phyloP scores from a whole-genome alignment of 2,329 filamentous ascomycete genomes.

The Pseudogymnoascus pannorum region DNA sequence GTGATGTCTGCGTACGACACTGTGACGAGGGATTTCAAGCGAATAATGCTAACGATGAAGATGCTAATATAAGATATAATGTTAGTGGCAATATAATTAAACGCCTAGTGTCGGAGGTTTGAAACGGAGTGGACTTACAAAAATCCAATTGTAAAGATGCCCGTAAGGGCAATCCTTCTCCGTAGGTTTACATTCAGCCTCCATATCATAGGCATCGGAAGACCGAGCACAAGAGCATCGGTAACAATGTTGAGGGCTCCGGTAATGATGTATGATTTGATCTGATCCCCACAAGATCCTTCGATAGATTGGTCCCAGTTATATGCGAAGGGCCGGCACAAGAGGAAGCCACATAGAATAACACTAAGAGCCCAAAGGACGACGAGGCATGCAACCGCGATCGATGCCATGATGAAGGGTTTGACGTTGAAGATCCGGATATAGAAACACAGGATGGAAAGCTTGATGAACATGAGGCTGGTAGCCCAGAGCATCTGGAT shows the following conservation, averaged over 20 bases:
- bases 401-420: conserved; percentile 27
- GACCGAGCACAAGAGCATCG: conserved; percentile 38
- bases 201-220: conserved; percentile 42
- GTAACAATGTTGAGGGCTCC: conserved; percentile 39
- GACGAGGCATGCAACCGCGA: conserved; percentile 27
- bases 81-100: background rate
- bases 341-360: conserved; percentile 20
- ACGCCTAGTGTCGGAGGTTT: background rate
- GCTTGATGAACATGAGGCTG: conserved; percentile 32
- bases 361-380: conserved; percentile 22
- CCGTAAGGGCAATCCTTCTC: conserved; percentile 36
- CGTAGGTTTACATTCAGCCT: conserved; percentile 35
- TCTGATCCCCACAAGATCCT: conserved; percentile 32
- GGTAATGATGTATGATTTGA: conserved; percentile 33
- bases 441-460: conserved; percentile 37
- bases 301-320: conserved; percentile 23
- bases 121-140: conserved; percentile 30
- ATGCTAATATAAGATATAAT: conserved; percentile 13
- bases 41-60: conserved; percentile 22
- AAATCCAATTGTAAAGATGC: conserved; percentile 37
- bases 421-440: conserved; percentile 35
- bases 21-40: conserved; percentile 21
- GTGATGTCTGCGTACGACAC: conserved; percentile 24
- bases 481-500: conserved; percentile 26
- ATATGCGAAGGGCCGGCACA: conserved; percentile 23